These are phyloP conservation scores for Kluyveromyces aestuarii DNA, from an alignment of 805 yeast species.

Conservation along the genomic window DNA sequence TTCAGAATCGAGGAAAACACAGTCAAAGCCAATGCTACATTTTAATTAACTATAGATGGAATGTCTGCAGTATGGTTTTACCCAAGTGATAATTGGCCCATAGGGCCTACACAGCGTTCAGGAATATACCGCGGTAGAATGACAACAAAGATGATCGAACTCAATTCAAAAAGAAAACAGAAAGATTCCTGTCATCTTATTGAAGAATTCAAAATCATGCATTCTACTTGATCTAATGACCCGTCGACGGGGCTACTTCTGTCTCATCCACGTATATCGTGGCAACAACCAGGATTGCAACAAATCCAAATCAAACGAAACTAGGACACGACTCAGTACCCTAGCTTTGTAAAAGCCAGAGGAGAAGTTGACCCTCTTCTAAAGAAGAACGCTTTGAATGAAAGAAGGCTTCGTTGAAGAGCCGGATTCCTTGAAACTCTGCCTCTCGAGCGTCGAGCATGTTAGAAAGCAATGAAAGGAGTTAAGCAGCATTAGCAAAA, in stretches of 20 bases:
- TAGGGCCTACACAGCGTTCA: constrained; percentile 93
- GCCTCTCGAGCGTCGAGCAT: constrained; percentile 71
- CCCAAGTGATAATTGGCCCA: constrained; percentile 95
- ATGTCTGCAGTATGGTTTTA: constrained; percentile 99
- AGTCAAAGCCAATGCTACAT: neutral
- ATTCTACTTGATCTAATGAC: constrained; percentile 59
- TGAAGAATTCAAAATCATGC: constrained; percentile 30
- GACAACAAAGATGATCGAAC: constrained; percentile 54
- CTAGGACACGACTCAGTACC: constrained; percentile 24
- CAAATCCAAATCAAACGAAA: neutral
- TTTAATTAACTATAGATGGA: constrained; percentile 8
- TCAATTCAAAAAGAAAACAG: constrained; percentile 32
- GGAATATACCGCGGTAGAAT: constrained; percentile 94
- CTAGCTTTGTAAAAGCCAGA: constrained; percentile 24
- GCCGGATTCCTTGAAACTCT: constrained; percentile 29
- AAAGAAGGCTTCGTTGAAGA: constrained; percentile 1
- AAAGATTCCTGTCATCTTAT: constrained; percentile 22
- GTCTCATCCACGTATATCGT: constrained; percentile 41
- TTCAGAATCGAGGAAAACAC: too few relatives aligned
- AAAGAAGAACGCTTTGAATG: constrained; percentile 1
- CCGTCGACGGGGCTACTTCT: constrained; percentile 98
- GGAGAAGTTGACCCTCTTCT: constrained; percentile 21
- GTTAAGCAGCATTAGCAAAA: constrained; percentile 28
- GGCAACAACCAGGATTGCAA: constrained; percentile 44
- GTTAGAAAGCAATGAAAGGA: constrained; percentile 29